Evolutionary conservation across 331 rosid species (phyloP), one percentile per base, ranked within the genome.

Genomic region (Quercus lobata): DNA sequence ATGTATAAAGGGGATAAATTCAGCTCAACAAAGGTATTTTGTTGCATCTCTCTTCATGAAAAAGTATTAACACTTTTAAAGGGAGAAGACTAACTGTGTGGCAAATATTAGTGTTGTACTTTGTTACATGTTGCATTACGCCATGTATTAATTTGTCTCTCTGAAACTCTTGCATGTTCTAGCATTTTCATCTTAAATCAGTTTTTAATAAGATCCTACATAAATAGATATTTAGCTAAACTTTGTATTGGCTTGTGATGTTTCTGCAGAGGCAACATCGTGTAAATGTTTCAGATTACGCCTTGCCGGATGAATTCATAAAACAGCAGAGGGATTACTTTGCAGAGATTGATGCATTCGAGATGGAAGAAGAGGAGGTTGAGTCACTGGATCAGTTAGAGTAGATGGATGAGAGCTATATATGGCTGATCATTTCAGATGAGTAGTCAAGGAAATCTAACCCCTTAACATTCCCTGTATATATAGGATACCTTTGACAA

Each of bases 331-430:
- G 71, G 70, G 87, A 90, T 2, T 88, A 86, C 76, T 88, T 84
- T 76, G 86, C 81, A 21, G 92, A 86, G 82, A 78, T 89, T 4
- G 90, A 89, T 79, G 88, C 90, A 76, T 86, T 82, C 70, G 85
- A 89, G 69, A 80, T 89, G 46, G 69, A 75, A 34, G 88, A 69
- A 57, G 92, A 89, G 83, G 92, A 82, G 69, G 88, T 77, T 65
- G 83, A 86, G 11, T 76, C 81, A 21, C 66, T 18, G 41, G 73
- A 44, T n/a, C 79, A 85, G 72, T 72, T 76, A 72, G 87, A 81
- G 14, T 81, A 76, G 71, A 79, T 54, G 75, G 49, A 25, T 72
- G 63, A 77, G 55, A 19, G 17, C 16, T 21, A 4, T 22, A 22
- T 22, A 22, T 44, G 19, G 63, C 7, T 14, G 69, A 63, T 44